Evolutionary conservation across 352 stramenopile genomes (phyloP).

Genomic region (Globisporangium recalcitrans): DNA sequence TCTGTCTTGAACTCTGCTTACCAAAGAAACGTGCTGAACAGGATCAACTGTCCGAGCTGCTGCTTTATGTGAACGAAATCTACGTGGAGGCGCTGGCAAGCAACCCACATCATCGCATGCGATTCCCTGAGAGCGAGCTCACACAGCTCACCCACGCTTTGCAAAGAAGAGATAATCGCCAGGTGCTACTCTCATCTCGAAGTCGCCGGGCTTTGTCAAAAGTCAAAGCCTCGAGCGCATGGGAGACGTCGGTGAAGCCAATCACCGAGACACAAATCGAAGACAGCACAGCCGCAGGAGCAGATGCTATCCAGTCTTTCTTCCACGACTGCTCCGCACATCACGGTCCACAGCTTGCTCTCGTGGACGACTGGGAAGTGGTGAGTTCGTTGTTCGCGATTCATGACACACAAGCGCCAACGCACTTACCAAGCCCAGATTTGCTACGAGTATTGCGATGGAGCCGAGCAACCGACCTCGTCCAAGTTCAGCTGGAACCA

Average conservation of each 20-base stretch:
- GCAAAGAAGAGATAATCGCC: conserved; percentile 26
- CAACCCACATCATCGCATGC: conserved; percentile 29
- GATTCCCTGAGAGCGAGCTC: conserved; percentile 22
- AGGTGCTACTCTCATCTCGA: conserved; percentile 28
- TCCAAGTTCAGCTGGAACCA: conserved; percentile 9
- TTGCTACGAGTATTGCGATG: neutral
- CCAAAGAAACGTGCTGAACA: conserved; percentile 6
- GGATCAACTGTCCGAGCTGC: conserved; percentile 36
- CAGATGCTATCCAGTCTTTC: neutral
- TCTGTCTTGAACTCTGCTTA: neutral
- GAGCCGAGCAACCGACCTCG: conserved; percentile 1
- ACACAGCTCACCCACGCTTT: conserved; percentile 21
- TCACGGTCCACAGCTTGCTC: neutral
- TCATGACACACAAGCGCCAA: neutral
- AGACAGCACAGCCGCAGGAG: neutral
- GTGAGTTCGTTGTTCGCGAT: conserved; percentile 1
- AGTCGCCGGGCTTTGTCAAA: conserved; percentile 37
- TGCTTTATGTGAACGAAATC: conserved; percentile 30
- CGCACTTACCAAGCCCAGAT: neutral
- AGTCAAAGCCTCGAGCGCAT: conserved; percentile 19
- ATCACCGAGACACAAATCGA: neutral
- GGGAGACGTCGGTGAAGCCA: conserved; percentile 1
- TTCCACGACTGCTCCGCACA: neutral
- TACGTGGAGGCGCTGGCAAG: conserved; percentile 44
- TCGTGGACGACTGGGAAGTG: neutral